These are phyloP conservation scores for Austroboletus eburneus DNA, from an alignment of 768 basidiomycete species.

Conservation along the genomic window DNA sequence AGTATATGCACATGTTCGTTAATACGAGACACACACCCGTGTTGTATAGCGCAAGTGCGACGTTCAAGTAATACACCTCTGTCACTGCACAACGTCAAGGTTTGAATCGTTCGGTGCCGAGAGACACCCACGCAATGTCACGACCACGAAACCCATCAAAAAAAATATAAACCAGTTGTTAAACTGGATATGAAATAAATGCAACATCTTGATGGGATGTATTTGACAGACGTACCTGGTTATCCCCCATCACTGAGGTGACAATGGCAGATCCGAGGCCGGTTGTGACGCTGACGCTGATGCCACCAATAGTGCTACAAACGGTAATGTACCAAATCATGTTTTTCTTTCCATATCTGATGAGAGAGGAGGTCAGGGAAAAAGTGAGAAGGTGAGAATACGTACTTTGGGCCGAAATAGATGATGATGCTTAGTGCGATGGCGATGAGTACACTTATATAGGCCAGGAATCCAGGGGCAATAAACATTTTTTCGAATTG, in stretches of 20 bases:
- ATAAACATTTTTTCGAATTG: slow-evolving; percentile 79
- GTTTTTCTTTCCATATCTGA: slow-evolving; percentile 79
- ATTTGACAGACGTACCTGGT: slow-evolving; percentile 56
- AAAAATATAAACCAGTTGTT: slow-evolving; percentile 92
- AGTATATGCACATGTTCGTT: slow-evolving; percentile 1
- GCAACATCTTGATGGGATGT: neutral
- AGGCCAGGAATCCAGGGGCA: slow-evolving; percentile 77
- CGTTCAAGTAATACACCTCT: slow-evolving; percentile 94
- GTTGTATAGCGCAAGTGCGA: slow-evolving; percentile 94
- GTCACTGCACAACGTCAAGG: slow-evolving; percentile 46
- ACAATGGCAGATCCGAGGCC: slow-evolving; percentile 92
- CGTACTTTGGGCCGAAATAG: slow-evolving; percentile 76
- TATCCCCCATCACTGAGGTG: slow-evolving; percentile 66
- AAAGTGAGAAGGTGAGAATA: slow-evolving; percentile 3
- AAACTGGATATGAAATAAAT: slow-evolving; percentile 49
- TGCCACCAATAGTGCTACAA: slow-evolving; percentile 95
- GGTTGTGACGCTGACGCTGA: slow-evolving; percentile 91
- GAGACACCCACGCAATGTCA: slow-evolving; percentile 65
- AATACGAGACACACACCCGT: slow-evolving; percentile 49
- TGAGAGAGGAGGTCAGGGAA: neutral
- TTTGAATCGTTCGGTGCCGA: neutral
- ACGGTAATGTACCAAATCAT: slow-evolving; percentile 96
- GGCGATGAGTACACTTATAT: slow-evolving; percentile 57
- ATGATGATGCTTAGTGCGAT: slow-evolving; percentile 69
- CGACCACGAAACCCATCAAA: slow-evolving; percentile 72